Evolutionary conservation across 192 early-diverging fungal genomes (phyloP), one percentile per base, ranked within the genome.

Genomic region (Coemansia sp.): DNA sequence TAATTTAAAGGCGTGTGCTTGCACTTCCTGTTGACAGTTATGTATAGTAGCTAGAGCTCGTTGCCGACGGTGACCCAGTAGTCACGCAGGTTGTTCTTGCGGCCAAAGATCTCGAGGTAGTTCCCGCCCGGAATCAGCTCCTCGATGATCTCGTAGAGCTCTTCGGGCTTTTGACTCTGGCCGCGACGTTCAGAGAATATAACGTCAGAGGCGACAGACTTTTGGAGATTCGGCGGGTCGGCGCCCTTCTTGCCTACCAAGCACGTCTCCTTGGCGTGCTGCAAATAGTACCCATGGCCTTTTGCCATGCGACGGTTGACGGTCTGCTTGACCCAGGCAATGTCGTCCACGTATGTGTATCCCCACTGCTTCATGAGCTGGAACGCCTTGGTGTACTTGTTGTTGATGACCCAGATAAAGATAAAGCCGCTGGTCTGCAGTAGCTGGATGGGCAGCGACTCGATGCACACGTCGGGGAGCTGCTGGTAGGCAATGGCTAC

Each of bases 391-490:
- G 91, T 91, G 83, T 95, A 98, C 85, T 96, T 98, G 86, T 94
- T 94, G 84, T 98, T 98, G 71, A 98, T 96, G 40, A 98, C 95
- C 95, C 95, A 98, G 58, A 98, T 95, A 69, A 98, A 98, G 5
- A 96, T 87, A 66, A 96, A 96, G 20, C 95, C 95, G 68, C 90
- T 91, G 16, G 83, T 86, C 65, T 93, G 92, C 34, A 98, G 87
- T 69, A 90, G 85, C 7, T 85, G 86, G 48, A 98, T 92, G 16
- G 95, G 95, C 9, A 98, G 76, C 24, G 90, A 89, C 61, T 95
- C 94, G 64, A 98, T 96, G 60, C 89, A 90, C n/a, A 90, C 86
- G 78, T 98, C 95, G 8, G 94, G 95, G 5, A 98, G 86, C 79
- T 95, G 94, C 73, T 95, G 94, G 79, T 98, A 98, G 3, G 90